Evolutionary conservation across 768 basidiomycete genomes (phyloP).

Genomic region (Kwoniella bestiolae): DNA sequence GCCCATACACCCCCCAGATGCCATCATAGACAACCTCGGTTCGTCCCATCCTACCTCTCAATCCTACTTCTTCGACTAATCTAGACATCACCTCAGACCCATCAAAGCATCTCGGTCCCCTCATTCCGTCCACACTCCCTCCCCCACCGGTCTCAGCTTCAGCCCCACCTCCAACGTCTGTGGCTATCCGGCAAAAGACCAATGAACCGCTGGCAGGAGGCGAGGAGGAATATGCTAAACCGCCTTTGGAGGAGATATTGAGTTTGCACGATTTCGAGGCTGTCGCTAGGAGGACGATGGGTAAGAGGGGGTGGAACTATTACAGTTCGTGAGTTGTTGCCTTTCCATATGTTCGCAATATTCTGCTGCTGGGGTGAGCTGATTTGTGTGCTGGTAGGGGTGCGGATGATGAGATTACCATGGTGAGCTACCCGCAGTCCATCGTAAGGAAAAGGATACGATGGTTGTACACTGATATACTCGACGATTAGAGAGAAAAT

Average conservation of each 20-base stretch:
- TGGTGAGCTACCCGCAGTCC: conserved; percentile 62
- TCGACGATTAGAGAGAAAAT: conserved; percentile 68
- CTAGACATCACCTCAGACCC: conserved; percentile 32
- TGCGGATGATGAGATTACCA: conserved; percentile 75
- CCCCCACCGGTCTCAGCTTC: conserved; percentile 26
- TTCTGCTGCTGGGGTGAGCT: not conserved
- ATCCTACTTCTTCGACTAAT: not conserved
- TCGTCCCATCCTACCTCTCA: conserved; percentile 62
- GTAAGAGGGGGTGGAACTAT: conserved; percentile 77
- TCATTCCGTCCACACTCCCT: conserved; percentile 41
- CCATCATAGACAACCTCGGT: conserved; percentile 63
- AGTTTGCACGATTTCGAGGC: conserved; percentile 83
- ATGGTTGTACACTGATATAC: conserved; percentile 20
- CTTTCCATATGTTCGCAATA: not conserved
- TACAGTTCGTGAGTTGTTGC: conserved; percentile 66
- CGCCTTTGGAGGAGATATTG: conserved; percentile 63
- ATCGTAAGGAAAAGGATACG: not conserved
- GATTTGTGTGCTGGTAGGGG: conserved; percentile 58
- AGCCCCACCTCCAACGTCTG: conserved; percentile 31
- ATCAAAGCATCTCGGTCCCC: conserved; percentile 43
- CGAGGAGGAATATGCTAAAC: conserved; percentile 45
- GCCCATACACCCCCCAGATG: conserved; percentile 83
- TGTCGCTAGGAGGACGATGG: conserved; percentile 73
- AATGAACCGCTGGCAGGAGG: conserved; percentile 55
- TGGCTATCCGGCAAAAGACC: conserved; percentile 29